A percentile compares a stretch with the other conserved stretches of the same genome.
Conservation (phyloP, 352 stramenopile species). For the Phytophthora palmivora region DNA sequence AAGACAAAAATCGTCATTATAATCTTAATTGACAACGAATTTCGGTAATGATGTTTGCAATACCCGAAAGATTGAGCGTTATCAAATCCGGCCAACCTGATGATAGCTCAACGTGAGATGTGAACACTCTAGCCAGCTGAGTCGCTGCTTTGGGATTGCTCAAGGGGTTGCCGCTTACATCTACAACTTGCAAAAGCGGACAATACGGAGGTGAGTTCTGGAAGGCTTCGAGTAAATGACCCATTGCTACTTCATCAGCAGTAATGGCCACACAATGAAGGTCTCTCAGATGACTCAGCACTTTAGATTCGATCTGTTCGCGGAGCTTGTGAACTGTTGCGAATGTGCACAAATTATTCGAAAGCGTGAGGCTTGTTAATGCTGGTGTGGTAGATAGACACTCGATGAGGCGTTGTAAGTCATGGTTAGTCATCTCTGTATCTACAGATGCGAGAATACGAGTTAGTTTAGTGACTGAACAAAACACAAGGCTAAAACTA, state of each 20-base stretch:
- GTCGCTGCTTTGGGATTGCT: constrained; percentile 18
- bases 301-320: constrained; percentile 24
- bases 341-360: constrained; percentile 53
- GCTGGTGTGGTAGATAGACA: constrained; percentile 42
- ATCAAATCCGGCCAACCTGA: constrained; percentile 26
- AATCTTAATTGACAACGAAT: no score
- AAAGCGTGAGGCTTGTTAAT: constrained; percentile 45
- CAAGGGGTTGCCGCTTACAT: constrained; percentile 42
- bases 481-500: background rate
- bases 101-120: background rate
- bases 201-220: constrained; percentile 20
- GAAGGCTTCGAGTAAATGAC: constrained; percentile 32
- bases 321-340: constrained; percentile 41
- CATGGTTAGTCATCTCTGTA: constrained; percentile 58
- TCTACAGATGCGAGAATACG: constrained; percentile 10
- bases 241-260: constrained; percentile 30
- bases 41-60: background rate
- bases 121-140: constrained; percentile 28
- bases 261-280: constrained; percentile 53
- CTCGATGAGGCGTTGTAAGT: constrained; percentile 60
- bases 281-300: constrained; percentile 31
- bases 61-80: constrained; percentile 44
- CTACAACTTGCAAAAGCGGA: constrained; percentile 22
- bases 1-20: background rate
- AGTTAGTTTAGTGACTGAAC: no score